Base-by-base conservation (phyloP, 345 rosid species). In the Salix exigua region DNA sequence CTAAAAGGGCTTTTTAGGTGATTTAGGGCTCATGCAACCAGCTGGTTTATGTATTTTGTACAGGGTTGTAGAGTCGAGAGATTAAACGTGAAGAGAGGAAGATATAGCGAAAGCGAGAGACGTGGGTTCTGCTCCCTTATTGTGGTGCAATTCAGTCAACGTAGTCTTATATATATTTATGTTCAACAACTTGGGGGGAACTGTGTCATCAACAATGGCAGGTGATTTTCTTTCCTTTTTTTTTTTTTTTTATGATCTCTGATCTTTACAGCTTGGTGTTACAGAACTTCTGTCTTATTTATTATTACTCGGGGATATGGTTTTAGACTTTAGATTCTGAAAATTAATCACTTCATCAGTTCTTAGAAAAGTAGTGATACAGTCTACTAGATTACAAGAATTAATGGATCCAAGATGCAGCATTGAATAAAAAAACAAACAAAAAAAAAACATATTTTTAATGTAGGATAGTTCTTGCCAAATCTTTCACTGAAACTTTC, bases 101-200 rank as follows among this genome's bases (percentile, higher is more conserved):
- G 63, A 55, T 21, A 55, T 11, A 44, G 61, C 25, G 58, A 14
- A 81, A 78, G 88, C 90, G 88, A 83, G 87, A 80, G 88, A 83
- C 85, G 87, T 81, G 92, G 90, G 90, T 77, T 77, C 78, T 87
- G 88, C 85, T 66, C 75, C 89, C 90, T 73, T 78, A 73, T 76
- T 75, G 85, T 76, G 87, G 87, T 65, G 85, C 88, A 83, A 25
- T 66, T 75, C 80, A 80, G 89, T 89, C 92, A 87, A 83, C 77
- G 42, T 48, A 82, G 61, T 63, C 72, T 81, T 79, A 75, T 81
- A 75, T 81, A 62, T 77, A 77, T 79, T 68, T 78, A 76, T 77
- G 81, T 78, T 76, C 85, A 84, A 81, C 81, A 83, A 84, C 89
- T 84, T 85, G 81, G 84, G 79, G 76, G 88, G 68, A 80, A 84